phyloP scores from a whole-genome alignment of 2,329 filamentous ascomycete genomes.

The Pyricularia sp. region DNA sequence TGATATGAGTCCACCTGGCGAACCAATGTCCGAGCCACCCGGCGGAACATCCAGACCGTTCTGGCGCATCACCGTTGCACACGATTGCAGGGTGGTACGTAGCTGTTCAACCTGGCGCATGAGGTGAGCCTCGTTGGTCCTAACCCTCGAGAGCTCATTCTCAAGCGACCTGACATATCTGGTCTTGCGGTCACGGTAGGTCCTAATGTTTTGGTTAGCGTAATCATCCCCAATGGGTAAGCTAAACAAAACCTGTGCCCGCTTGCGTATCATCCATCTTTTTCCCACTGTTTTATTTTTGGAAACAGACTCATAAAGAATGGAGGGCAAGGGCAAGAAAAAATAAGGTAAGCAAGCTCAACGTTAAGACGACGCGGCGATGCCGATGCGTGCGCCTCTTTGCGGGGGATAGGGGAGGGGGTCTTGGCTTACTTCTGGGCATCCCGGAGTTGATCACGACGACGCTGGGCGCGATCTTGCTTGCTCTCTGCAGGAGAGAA shows the following conservation, averaged over 20 bases:
- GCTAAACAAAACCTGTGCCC: no score
- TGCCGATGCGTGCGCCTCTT: neutral
- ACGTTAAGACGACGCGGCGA: neutral
- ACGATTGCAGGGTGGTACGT: constrained; percentile 9
- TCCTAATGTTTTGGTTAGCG: constrained; percentile 8
- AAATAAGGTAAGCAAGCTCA: no score
- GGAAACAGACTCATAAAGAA: no score
- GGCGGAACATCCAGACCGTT: constrained; percentile 11
- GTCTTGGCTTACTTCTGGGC: constrained; percentile 16
- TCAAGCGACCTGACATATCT: constrained; percentile 19
- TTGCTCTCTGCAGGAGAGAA: constrained; percentile 5
- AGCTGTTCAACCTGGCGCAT: constrained; percentile 12
- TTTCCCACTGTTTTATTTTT: no score
- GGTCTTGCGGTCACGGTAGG: constrained; percentile 21
- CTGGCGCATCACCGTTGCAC: constrained; percentile 9
- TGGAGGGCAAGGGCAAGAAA: no score
- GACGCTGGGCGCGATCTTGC: constrained; percentile 16
- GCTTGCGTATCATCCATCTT: no score
- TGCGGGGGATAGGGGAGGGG: neutral
- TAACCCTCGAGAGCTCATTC: constrained; percentile 12
- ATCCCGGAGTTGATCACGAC: constrained; percentile 17
- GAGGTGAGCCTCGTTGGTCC: constrained; percentile 14
- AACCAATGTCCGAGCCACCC: neutral
- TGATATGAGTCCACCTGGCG: no score
- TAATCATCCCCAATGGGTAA: no score